Conservation (phyloP, 768 basidiomycete species). For the Psilocybe cubensis region DNA sequence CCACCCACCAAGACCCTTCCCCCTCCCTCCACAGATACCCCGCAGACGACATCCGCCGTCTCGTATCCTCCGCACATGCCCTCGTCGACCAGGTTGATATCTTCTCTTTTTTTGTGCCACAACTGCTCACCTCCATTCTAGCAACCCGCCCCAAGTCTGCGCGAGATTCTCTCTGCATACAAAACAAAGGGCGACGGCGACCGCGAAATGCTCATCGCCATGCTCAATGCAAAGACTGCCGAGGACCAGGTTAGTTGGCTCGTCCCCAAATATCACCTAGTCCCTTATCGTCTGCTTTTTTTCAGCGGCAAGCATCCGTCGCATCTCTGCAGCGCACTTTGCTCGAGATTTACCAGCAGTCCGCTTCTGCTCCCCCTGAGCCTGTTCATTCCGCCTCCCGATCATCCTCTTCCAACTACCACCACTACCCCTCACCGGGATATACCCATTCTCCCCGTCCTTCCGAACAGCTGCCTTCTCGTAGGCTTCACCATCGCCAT, state of each 20-base stretch:
- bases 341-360: conserved; percentile 59
- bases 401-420: conserved; percentile 30
- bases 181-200: conserved; percentile 87
- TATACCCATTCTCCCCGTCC: conserved; percentile 39
- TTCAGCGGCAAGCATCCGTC: conserved; percentile 71
- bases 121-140: no score
- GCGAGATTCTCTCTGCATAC: conserved; percentile 89
- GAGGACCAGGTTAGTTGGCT: conserved; percentile 79
- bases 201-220: conserved; percentile 87
- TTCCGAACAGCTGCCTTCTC: conserved; percentile 33
- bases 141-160: conserved; percentile 79
- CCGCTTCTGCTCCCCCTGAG: conserved; percentile 26
- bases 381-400: conserved; percentile 18
- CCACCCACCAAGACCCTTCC: conserved; percentile 27
- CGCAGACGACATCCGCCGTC: conserved; percentile 36
- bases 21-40: conserved; percentile 25
- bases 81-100: conserved; percentile 46
- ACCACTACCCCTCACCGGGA: conserved; percentile 43
- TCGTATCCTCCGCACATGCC: conserved; percentile 41
- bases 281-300: conserved; percentile 10
- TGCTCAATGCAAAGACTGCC: conserved; percentile 90
- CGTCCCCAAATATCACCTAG: conserved; percentile 4
- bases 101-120: no score
- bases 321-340: conserved; percentile 73
- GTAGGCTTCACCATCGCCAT: conserved; percentile 38